A percentile compares a stretch with the other conserved stretches of the same genome.
phyloP scores from a whole-genome alignment of 164 flowering plant genomes.

The Sextonia rubra region DNA sequence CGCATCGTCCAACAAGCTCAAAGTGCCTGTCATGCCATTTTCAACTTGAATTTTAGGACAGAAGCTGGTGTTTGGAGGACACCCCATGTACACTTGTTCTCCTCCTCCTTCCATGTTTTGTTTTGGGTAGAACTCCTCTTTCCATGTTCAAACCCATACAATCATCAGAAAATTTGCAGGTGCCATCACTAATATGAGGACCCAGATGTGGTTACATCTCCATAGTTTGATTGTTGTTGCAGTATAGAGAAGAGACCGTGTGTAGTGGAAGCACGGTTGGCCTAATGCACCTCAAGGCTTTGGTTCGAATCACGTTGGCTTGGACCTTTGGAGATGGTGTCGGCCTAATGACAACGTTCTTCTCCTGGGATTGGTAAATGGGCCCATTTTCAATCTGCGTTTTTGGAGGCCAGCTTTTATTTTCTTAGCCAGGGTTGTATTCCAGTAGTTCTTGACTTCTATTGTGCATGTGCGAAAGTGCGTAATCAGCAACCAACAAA shows the following conservation, averaged over 20 bases:
- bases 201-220: neutral
- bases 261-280: neutral
- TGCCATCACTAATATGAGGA: neutral
- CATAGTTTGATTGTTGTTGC: neutral
- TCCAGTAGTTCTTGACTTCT: constrained; percentile 20
- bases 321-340: neutral
- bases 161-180: neutral
- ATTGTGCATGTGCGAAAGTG: too few relatives aligned
- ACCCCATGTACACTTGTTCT: neutral
- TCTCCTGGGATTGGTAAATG: neutral
- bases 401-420: neutral
- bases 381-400: neutral
- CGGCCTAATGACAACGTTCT: neutral
- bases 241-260: neutral
- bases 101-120: too few relatives aligned
- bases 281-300: constrained; percentile 4
- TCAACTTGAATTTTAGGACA: neutral
- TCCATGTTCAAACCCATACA: neutral
- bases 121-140: too few relatives aligned
- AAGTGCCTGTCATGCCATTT: neutral
- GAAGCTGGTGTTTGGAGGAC: neutral
- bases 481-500: too few relatives aligned
- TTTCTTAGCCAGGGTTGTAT: constrained; percentile 2
- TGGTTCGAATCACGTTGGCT: neutral
- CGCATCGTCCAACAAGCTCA: neutral